Conservation (phyloP, 208 protist genomes). For the Crithidia sp. region DNA sequence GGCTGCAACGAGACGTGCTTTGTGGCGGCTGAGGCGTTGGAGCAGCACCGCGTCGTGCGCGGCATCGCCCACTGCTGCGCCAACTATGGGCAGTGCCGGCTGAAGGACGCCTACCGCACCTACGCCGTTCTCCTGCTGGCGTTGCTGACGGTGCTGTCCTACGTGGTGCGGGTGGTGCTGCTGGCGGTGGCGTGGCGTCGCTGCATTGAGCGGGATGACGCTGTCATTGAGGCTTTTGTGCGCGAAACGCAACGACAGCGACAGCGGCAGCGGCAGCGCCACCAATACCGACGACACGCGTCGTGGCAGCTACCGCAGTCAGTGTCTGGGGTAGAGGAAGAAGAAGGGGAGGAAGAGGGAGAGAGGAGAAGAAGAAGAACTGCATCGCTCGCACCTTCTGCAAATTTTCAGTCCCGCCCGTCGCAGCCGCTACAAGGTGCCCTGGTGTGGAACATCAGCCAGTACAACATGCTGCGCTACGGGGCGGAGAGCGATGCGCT, state of each 20-base stretch:
- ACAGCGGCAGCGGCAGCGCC: background rate
- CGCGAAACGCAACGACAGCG: background rate
- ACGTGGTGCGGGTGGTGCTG: slow-evolving; percentile 39
- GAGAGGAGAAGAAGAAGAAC: too few species aligned
- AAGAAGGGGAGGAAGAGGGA: too few species aligned
- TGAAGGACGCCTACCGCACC: slow-evolving; percentile 49
- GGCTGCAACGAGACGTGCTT: slow-evolving; percentile 48
- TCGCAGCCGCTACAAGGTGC: background rate
- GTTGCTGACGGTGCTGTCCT: slow-evolving; percentile 36
- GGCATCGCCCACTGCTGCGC: slow-evolving; percentile 51
- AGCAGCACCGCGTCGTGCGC: slow-evolving; percentile 6
- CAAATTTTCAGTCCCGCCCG: background rate
- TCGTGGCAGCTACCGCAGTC: too few species aligned
- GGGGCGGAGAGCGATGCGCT: background rate
- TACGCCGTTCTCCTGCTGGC: slow-evolving; percentile 54
- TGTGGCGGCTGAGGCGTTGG: background rate
- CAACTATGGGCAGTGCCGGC: slow-evolving; percentile 54
- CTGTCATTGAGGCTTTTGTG: slow-evolving; percentile 28
- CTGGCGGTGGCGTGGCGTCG: slow-evolving; percentile 39
- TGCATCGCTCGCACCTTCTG: background rate
- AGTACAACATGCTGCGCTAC: slow-evolving; percentile 9
- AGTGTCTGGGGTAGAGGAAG: too few species aligned
- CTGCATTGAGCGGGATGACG: slow-evolving; percentile 38
- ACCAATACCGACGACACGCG: too few species aligned
- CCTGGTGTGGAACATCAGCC: slow-evolving; percentile 8